Evolutionary conservation across 2,329 filamentous ascomycete genomes (phyloP), one percentile per base, ranked within the genome.

Genomic region (Calcarisporium arbuscula): DNA sequence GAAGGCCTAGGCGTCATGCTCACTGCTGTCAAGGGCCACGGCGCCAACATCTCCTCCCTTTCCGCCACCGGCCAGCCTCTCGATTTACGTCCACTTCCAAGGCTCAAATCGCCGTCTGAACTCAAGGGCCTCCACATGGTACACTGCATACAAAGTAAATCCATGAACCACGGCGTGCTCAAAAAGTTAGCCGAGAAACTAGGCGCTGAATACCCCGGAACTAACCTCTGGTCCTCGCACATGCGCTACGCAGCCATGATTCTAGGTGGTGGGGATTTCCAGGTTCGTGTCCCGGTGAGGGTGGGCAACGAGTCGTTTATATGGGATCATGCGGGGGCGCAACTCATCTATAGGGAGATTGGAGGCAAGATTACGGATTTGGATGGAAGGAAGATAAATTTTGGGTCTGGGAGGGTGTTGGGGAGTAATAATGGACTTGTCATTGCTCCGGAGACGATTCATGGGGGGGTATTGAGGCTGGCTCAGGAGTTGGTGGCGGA

Each of bases 281-380:
- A 58, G 31, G 36, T 64, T 17, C 51, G 60, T 6, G 43, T 60
- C 10, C 57, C 53, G 9, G 34, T 44, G 12, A 36, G 35, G 2
- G 27, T 27, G 12, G 34, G 32, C 6, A 38, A 44, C 14, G 42
- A 40, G 22, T 54, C 57, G 36, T 57, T 50, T 32, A 47, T 62
- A 23, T 65, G 72, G 73, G 73, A 77, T 41, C 73, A 77, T 41
- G 72, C 72, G 0, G 73, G 72, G 6, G 71, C 72, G 2, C 74
- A 76, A 63, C 55, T 77, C 37, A 56, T 77, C 19, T 69, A 74
- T 36, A 65, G 70, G 36, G 73, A 77, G 52, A 56, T 68, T 1
- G 73, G 73, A 2, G 73, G 73, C 15, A 59, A 55, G 36, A 59
- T 77, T 29, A 74, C 70, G 0, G 73, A 77, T 35, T 53, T 64